Base-by-base conservation (phyloP, 129 eudicot species). In the Glebionis coronaria region DNA sequence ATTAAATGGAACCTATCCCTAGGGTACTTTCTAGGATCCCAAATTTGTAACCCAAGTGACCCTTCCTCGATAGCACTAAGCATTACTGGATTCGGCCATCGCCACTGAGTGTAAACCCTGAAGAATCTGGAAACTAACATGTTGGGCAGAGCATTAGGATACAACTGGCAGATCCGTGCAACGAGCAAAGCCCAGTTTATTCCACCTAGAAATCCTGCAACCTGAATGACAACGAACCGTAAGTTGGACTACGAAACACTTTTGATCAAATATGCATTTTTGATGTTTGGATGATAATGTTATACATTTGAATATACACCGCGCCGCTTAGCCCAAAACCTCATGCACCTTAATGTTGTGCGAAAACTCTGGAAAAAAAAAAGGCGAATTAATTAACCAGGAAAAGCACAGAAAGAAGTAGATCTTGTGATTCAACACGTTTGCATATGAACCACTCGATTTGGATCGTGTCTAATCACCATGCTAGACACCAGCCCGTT, bases 241-340 rank as follows among this genome's bases (percentile, higher is more conserved):
- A 23, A 69, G 40, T 44, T 45, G 7, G 11, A 60, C 44, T 65
- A 60, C 45, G 4, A 29, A 52, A 56, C 31, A 46, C 58, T 16
- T 15, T 3, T 20, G 10, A 27, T 23, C 14, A 38, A 54, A 44
- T 15, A 15, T 31, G 62, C 13, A 54, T 18, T 25, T 5, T 31
- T 49, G 31, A 38, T 50, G 25, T 28, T 50, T 38, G 20, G 2
- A 65, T 46, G 13, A 70, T 4, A 1, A n/a, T 18, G 45, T 5
- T 81, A 4, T 88, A 93, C 98, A 71, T 93, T 93, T 69, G 98
- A 93, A 76, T 93, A 93, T 69, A 93, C 92, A 23, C 97, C 98
- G 52, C 98, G 92, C 42, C 90, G 91, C 71, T 93, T 93, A 40
- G 98, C 98, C 98, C 97, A 93, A 69, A 83, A 89, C 70, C 88